phyloP scores from a whole-genome alignment of 2,329 filamentous ascomycete genomes.

The Xylariomycetidae sp. region DNA sequence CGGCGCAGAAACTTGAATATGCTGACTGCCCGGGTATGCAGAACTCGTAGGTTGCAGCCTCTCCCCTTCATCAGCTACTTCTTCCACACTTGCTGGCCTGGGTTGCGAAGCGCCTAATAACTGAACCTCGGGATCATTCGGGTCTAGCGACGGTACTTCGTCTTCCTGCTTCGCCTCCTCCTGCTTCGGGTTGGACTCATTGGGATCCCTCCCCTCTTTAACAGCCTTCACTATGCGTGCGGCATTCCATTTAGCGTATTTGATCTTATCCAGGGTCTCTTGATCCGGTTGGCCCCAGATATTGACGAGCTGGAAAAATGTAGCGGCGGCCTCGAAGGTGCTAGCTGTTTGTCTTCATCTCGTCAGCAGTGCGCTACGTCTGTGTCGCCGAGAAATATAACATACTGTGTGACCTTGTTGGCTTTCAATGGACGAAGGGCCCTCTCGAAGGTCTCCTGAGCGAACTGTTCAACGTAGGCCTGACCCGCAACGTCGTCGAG shows the following conservation, averaged over 20 bases:
- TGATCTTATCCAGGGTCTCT: slow-evolving; percentile 81
- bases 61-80: slow-evolving; percentile 42
- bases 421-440: slow-evolving; percentile 78
- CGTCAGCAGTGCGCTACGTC: slow-evolving; percentile 5
- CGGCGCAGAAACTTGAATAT: slow-evolving; percentile 33
- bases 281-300: slow-evolving; percentile 76
- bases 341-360: slow-evolving; percentile 75
- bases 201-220: slow-evolving; percentile 87
- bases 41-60: slow-evolving; percentile 14
- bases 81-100: slow-evolving; percentile 46
- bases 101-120: slow-evolving; percentile 37
- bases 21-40: slow-evolving; percentile 20
- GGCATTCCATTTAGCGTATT: slow-evolving; percentile 95
- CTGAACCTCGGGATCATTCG: slow-evolving; percentile 61
- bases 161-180: slow-evolving; percentile 46
- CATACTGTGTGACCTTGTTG: slow-evolving; percentile 75
- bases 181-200: slow-evolving; percentile 75
- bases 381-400: slow-evolving; percentile 6
- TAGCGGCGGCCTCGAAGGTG: slow-evolving; percentile 87
- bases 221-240: slow-evolving; percentile 85
- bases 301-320: slow-evolving; percentile 82
- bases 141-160: slow-evolving; percentile 47
- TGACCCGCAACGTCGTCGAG: slow-evolving; percentile 80
- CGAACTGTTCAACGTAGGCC: slow-evolving; percentile 93
- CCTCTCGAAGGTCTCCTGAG: slow-evolving; percentile 77